Base-by-base conservation (phyloP, 805 yeast genomes). In the Wickerhamiella slavikovae region DNA sequence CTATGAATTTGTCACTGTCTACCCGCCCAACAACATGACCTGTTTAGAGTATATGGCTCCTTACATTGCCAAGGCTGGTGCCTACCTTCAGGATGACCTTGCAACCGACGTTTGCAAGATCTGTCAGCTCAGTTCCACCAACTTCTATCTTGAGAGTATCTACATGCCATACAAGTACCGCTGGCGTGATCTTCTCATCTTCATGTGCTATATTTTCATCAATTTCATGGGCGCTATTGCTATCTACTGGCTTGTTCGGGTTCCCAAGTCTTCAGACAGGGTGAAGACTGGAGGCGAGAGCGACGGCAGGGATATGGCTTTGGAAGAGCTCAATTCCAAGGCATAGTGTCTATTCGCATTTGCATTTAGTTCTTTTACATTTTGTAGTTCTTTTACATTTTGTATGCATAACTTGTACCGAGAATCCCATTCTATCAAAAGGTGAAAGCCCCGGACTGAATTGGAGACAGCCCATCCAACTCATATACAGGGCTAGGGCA, bases 161-260 rank as follows among this genome's bases (percentile, higher is more conserved):
- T 55, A 57, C 35, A 54, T 65, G 29, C 44, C 50, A n/a, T 69
- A 55, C 48, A 32, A 47, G 26, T 43, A 64, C 34, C 52, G 68
- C 24, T 73, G 79, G 79, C 63, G 79, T 52, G 68, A 72, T 38
- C 52, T 71, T 36, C 79, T 80, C 15, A 56, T 71, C 40, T 58
- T 59, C 42, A 64, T 67, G 58, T 70, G 57, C 25, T 72, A 62
- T 52, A 58, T 68, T 30, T 35, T 53, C 22, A 68, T 71, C 57
- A 70, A 71, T 61, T 60, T 46, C 54, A 26, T 25, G 15, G 50
- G 39, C 18, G 38, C 45, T 37, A 29, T 48, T 6, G 22, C 33
- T 18, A 24, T 52, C 14, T 52, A 52, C 39, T 52, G 52, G 43
- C 34, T 48, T 16, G 40, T 38, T 3, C 44, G 47, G 20, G 47